These are phyloP conservation scores for Limonium bicolor DNA, from an alignment of 148 eudicot species.

Conservation along the genomic window DNA sequence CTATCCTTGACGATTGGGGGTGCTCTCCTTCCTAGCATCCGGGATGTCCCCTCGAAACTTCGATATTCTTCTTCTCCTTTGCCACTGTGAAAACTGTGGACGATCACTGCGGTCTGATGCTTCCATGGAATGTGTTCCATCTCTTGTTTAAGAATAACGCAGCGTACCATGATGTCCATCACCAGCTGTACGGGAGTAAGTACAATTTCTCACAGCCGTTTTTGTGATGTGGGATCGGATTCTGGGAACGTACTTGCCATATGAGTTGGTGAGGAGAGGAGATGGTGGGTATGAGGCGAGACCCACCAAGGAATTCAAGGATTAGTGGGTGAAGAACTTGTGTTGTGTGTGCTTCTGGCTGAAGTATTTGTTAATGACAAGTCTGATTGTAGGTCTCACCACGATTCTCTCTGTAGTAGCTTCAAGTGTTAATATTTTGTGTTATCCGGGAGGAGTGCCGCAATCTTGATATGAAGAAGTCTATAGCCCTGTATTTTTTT, in stretches of 20 bases:
- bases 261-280: slow-evolving; percentile 6
- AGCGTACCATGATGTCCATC: slow-evolving; percentile 12
- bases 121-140: slow-evolving; percentile 6
- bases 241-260: slow-evolving; percentile 7
- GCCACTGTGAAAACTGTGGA: slow-evolving; percentile 20
- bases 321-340: neutral
- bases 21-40: slow-evolving; percentile 20
- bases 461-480: no score
- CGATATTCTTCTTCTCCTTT: slow-evolving; percentile 26
- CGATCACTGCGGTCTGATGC: slow-evolving; percentile 11
- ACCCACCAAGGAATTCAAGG: slow-evolving; percentile 6
- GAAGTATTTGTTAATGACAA: no score
- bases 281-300: slow-evolving; percentile 5
- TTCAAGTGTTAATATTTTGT: no score
- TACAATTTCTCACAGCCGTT: slow-evolving; percentile 10
- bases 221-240: slow-evolving; percentile 4
- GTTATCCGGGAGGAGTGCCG: no score
- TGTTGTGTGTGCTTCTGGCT: no score
- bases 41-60: slow-evolving; percentile 28
- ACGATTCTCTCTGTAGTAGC: no score
- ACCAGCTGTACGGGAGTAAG: slow-evolving; percentile 7
- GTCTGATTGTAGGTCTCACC: no score
- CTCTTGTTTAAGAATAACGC: slow-evolving; percentile 14
- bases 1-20: slow-evolving; percentile 23
- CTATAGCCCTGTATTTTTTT: no score